Conservation (phyloP, 2,329 filamentous ascomycete species). For the Fusarium buxicola region DNA sequence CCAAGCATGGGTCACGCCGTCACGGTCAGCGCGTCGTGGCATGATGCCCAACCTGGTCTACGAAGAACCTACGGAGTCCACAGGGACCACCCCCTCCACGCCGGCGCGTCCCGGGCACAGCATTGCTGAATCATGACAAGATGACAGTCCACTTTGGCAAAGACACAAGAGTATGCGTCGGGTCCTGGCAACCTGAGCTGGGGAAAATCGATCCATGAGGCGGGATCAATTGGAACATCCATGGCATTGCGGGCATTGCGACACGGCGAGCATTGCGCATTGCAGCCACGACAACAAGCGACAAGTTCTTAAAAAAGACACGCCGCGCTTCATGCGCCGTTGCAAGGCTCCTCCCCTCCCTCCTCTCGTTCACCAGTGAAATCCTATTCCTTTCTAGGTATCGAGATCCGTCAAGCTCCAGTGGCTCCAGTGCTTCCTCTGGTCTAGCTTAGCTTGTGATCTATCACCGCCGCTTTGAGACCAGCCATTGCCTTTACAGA, state of each 20-base stretch:
- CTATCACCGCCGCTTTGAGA: conserved; percentile 13
- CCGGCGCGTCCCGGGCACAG: conserved; percentile 45
- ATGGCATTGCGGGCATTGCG: conserved; percentile 1
- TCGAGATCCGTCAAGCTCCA: conserved; percentile 34
- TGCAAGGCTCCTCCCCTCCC: conserved; percentile 22
- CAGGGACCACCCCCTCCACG: conserved; percentile 29
- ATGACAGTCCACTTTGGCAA: conserved; percentile 45
- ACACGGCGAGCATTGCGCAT: conserved; percentile 3
- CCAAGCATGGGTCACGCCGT: conserved; percentile 23
- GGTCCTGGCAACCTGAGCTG: conserved; percentile 19
- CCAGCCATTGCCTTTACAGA: conserved; percentile 28
- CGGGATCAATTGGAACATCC: conserved; percentile 8
- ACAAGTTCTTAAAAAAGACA: conserved; percentile 40
- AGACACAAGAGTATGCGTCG: conserved; percentile 25
- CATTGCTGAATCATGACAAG: conserved; percentile 41
- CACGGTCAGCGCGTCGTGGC: conserved; percentile 39
- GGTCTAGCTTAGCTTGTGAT: conserved; percentile 1
- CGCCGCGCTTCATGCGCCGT: conserved; percentile 43
- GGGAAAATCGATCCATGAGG: conserved; percentile 33
- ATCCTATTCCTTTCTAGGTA: conserved; percentile 27
- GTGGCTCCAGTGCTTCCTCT: conserved; percentile 19
- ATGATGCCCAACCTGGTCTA: conserved; percentile 41
- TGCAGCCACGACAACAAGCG: conserved; percentile 13
- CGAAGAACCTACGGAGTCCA: conserved; percentile 34
- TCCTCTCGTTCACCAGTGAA: conserved; percentile 37